A percentile compares a stretch with the other conserved stretches of the same genome.
These are phyloP conservation scores for Solidago caesia DNA, from an alignment of 129 eudicot species.

Conservation along the genomic window DNA sequence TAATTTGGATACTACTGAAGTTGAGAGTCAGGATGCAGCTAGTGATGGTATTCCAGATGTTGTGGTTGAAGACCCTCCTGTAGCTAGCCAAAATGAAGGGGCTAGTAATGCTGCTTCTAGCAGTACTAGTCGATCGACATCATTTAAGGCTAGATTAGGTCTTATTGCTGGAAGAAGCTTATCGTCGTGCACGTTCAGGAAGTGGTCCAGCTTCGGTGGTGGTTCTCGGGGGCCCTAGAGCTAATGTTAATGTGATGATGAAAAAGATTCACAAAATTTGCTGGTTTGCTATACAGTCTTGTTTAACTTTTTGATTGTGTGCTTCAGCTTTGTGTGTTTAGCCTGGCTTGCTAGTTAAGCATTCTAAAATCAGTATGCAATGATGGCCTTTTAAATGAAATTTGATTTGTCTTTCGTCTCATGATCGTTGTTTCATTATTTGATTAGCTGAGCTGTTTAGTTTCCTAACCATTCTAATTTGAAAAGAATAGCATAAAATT, in stretches of 20 bases:
- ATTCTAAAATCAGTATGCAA: slow-evolving; percentile 25
- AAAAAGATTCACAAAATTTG: slow-evolving; percentile 5
- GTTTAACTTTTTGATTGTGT: slow-evolving; percentile 29
- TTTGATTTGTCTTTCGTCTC: background rate
- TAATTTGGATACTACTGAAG: slow-evolving; percentile 56
- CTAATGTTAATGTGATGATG: slow-evolving; percentile 7
- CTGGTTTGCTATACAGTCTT: slow-evolving; percentile 23
- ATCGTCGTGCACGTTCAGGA: slow-evolving; percentile 53
- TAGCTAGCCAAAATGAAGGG: slow-evolving; percentile 26
- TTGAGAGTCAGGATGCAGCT: slow-evolving; percentile 50
- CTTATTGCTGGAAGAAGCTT: slow-evolving; percentile 53
- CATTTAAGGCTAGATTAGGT: slow-evolving; percentile 61
- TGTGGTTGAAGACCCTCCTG: slow-evolving; percentile 26
- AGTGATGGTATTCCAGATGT: slow-evolving; percentile 43
- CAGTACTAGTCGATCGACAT: slow-evolving; percentile 45
- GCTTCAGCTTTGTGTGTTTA: slow-evolving; percentile 23
- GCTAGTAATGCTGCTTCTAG: slow-evolving; percentile 42
- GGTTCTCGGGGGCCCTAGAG: slow-evolving; percentile 34
- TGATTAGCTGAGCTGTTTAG: background rate
- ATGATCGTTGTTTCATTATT: background rate
- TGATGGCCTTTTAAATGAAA: background rate
- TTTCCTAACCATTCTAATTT: background rate
- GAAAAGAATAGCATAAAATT: background rate
- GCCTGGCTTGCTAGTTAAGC: slow-evolving; percentile 20
- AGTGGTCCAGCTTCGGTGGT: slow-evolving; percentile 70